These are phyloP conservation scores for Hyphodiscus hymeniophilus DNA, from an alignment of 495 filamentous ascomycete genomes.

Conservation along the genomic window DNA sequence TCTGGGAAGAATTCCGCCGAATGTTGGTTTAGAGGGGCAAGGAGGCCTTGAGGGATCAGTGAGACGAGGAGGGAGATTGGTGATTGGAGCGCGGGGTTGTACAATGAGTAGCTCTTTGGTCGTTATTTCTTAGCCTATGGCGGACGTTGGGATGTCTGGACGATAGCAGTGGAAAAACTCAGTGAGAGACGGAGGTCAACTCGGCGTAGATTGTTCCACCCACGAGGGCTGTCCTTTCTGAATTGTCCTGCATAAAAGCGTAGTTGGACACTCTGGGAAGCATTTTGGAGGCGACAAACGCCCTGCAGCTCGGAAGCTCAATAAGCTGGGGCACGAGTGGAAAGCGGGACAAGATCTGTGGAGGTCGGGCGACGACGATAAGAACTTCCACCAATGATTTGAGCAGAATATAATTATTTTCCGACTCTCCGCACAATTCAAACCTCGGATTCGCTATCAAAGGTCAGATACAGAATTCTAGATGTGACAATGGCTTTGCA, in stretches of 20 bases:
- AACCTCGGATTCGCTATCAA: neutral
- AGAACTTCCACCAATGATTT: neutral
- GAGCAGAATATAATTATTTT: neutral
- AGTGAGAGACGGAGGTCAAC: neutral
- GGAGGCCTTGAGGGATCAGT: neutral
- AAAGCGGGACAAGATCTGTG: neutral
- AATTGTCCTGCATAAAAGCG: neutral
- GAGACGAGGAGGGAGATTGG: neutral
- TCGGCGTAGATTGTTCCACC: conserved; percentile 19
- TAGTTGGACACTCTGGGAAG: neutral
- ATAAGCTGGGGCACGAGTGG: neutral
- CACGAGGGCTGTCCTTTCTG: neutral
- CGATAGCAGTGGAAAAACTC: conserved; percentile 8
- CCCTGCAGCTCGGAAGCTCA: neutral
- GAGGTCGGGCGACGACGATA: neutral
- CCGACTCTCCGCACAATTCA: neutral
- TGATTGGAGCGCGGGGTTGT: neutral
- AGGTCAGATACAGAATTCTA: neutral
- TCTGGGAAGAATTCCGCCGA: conserved; percentile 18
- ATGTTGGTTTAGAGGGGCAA: conserved; percentile 3
- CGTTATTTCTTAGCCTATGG: conserved; percentile 15
- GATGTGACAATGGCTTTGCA: neutral
- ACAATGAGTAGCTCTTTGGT: neutral
- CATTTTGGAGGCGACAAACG: neutral
- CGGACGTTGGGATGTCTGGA: neutral